phyloP scores from a whole-genome alignment of 208 protist species.

The Kentomonas sorsogonicus region DNA sequence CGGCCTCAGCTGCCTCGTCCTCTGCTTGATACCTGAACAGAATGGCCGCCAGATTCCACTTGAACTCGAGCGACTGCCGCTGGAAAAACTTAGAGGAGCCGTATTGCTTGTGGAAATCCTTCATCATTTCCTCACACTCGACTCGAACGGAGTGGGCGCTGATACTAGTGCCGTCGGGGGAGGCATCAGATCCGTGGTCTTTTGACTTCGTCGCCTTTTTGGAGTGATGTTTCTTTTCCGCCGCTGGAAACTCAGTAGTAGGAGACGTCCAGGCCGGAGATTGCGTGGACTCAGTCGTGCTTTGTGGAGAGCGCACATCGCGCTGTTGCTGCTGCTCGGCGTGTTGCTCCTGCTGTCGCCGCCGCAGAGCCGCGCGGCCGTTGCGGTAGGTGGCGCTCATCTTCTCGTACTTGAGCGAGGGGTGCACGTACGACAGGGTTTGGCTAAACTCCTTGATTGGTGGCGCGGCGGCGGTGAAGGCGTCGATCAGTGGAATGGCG shows the following conservation, averaged over 20 bases:
- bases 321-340: too few species aligned
- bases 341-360: too few species aligned
- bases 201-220: too few species aligned
- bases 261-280: too few species aligned
- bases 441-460: conserved; percentile 36
- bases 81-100: conserved; percentile 30
- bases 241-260: too few species aligned
- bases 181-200: too few species aligned
- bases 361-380: conserved; percentile 9
- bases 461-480: too few species aligned
- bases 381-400: conserved; percentile 22
- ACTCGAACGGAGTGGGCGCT: too few species aligned
- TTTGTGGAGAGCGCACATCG: too few species aligned
- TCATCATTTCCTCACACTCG: conserved; percentile 15
- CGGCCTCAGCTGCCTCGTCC: background rate
- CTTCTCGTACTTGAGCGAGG: conserved; percentile 32
- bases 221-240: too few species aligned
- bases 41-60: conserved; percentile 31
- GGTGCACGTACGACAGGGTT: conserved; percentile 33
- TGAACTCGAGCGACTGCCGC: conserved; percentile 26
- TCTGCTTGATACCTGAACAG: conserved; percentile 17
- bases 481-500: conserved; percentile 14
- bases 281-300: too few species aligned
- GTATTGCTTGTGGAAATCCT: conserved; percentile 36
- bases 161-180: too few species aligned